Conservation (phyloP, 2,329 filamentous ascomycete genomes). For the Cytospora piceae region DNA sequence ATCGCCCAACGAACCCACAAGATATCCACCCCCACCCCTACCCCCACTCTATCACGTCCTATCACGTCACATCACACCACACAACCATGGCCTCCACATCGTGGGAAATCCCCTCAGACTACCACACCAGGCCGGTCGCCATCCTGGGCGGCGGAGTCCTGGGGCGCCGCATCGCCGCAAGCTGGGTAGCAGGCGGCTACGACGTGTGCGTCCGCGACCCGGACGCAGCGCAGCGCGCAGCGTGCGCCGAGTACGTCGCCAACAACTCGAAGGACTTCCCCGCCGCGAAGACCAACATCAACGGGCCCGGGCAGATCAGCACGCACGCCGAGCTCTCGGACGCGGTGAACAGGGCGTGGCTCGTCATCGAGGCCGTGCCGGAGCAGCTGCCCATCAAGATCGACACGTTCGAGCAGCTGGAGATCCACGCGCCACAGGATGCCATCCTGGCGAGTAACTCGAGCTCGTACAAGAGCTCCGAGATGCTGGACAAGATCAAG, state of each 20-base stretch:
- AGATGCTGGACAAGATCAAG: constrained; percentile 50
- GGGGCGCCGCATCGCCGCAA: constrained; percentile 45
- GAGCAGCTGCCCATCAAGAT: constrained; percentile 55
- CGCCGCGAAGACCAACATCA: constrained; percentile 26
- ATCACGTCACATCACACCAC: background rate
- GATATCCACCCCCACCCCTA: background rate
- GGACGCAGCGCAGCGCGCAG: constrained; percentile 40
- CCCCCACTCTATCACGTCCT: background rate
- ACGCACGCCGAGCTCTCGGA: constrained; percentile 43
- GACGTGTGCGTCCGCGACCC: constrained; percentile 49
- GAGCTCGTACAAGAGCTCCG: constrained; percentile 54
- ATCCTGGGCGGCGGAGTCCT: constrained; percentile 49
- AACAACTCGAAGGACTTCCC: constrained; percentile 41
- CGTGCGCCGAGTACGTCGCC: constrained; percentile 45
- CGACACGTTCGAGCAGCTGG: constrained; percentile 51
- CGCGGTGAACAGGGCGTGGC: constrained; percentile 52
- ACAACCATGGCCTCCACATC: background rate
- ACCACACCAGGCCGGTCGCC: constrained; percentile 38
- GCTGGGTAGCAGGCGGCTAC: constrained; percentile 48
- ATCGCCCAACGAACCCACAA: background rate
- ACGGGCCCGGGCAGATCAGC: constrained; percentile 35
- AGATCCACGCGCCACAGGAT: constrained; percentile 46
- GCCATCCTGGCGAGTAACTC: constrained; percentile 56
- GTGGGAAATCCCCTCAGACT: constrained; percentile 10
- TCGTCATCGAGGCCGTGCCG: constrained; percentile 58